These are phyloP conservation scores for Brassica juncea DNA, from an alignment of 345 rosid genomes.

Conservation along the genomic window DNA sequence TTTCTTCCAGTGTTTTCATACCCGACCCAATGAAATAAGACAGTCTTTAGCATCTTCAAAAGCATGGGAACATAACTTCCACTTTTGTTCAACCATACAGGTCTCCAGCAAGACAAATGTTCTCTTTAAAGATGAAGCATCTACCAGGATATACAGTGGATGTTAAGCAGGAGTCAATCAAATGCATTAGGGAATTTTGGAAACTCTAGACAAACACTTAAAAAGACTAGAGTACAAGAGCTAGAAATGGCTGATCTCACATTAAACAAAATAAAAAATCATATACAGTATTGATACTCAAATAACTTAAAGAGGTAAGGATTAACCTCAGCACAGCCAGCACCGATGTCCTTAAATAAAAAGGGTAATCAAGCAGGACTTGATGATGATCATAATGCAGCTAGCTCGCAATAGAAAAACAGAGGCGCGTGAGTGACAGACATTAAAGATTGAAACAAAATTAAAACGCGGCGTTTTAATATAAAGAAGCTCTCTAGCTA, in stretches of 20 bases:
- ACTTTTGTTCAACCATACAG: slow-evolving; percentile 16
- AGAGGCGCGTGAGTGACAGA: not conserved
- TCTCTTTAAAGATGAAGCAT: slow-evolving; percentile 30
- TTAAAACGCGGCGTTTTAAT: not conserved
- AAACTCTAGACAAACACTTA: not conserved
- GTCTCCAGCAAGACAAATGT: not conserved
- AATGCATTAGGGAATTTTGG: not conserved
- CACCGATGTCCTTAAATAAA: slow-evolving; percentile 76
- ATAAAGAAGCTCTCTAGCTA: not conserved
- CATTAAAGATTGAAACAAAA: not conserved
- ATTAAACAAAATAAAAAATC: slow-evolving; percentile 9
- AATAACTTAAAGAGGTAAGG: not conserved
- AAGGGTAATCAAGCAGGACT: slow-evolving; percentile 91
- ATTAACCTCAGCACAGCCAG: slow-evolving; percentile 68
- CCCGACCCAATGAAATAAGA: slow-evolving; percentile 20
- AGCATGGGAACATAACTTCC: slow-evolving; percentile 29
- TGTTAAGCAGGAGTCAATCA: slow-evolving; percentile 16
- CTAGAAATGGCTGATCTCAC: slow-evolving; percentile 23
- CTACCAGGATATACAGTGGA: slow-evolving; percentile 38
- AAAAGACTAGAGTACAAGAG: not conserved
- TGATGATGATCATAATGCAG: slow-evolving; percentile 87
- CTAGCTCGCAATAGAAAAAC: slow-evolving; percentile 53
- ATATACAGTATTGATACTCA: slow-evolving; percentile 1
- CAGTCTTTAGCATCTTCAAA: slow-evolving; percentile 63
- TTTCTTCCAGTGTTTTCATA: no score